Base-by-base conservation (phyloP, 2,329 filamentous ascomycete species). In the Penicillium sp. region DNA sequence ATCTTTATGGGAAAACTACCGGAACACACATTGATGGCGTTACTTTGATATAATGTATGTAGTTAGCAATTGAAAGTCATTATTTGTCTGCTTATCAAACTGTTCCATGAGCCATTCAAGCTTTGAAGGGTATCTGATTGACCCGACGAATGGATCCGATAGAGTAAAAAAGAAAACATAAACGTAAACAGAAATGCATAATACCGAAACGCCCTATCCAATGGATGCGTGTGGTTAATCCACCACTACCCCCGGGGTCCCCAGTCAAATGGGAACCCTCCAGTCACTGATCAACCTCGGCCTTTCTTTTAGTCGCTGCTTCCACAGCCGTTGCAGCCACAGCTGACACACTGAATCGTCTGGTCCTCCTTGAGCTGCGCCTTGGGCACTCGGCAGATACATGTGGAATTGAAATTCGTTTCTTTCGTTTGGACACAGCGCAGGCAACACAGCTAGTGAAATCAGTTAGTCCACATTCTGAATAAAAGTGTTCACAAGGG, bases 361-460 rank as follows among this genome's bases (percentile, higher is more conserved):
- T 94, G 89, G 42, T 91, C 88, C 69, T 96, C 92, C 76, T 96
- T 96, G 71, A 99, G 78, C 74, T 96, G 86, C 33, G 91, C 88
- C 72, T 89, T 96, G 1, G 94, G 94, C 50, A 99, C 93, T 51
- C 94, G 90, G 75, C 94, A 99, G 70, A 99, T 94, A 74, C 94
- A 99, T 0, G 93, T 99, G 63, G 91, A 90, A 76, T 93, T 94
- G 81, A 97, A 99, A 77, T 99, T 99, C 31, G 94, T 99, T 81
- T 99, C 94, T 77, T 97, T 97, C n/a, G 94, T 97, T 77, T 99
- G 94, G 56, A 99, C 93, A 76, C 94, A 99, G 61, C 93, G 86
- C 55, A 97, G 81, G 75, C 94, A 99, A 77, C 94, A 99, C 43
- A 99, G 79, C 90, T 94, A 38, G 7, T 42, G 2, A 35, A 12